A percentile compares a stretch with the other conserved stretches of the same genome.
Evolutionary conservation across 1,284 basidiomycete genomes (phyloP).

Genomic region (Cryptococcus sp.): DNA sequence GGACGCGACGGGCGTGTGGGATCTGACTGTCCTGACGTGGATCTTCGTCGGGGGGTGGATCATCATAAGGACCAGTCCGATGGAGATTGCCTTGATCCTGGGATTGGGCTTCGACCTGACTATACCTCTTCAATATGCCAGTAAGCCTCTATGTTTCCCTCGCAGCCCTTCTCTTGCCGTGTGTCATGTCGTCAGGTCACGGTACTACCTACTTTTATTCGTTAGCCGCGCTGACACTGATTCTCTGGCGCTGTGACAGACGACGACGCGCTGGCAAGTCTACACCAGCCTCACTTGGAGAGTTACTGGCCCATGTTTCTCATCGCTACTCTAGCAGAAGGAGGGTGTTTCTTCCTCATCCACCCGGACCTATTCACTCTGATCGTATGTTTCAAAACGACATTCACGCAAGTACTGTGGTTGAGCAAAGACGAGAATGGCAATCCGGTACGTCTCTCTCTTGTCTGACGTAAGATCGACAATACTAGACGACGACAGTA

Average conservation of each 20-base stretch:
- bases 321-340: slow-evolving; percentile 24
- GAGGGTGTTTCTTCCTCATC: slow-evolving; percentile 22
- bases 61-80: slow-evolving; percentile 25
- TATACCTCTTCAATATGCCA: slow-evolving; percentile 35
- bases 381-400: slow-evolving; percentile 36
- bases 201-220: not conserved
- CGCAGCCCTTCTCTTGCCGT: too few species aligned
- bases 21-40: slow-evolving; percentile 22
- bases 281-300: slow-evolving; percentile 24
- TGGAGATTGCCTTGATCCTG: slow-evolving; percentile 29
- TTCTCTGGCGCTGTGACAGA: slow-evolving; percentile 8
- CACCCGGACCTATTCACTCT: slow-evolving; percentile 35
- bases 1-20: slow-evolving; percentile 28
- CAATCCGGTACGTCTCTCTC: slow-evolving; percentile 22
- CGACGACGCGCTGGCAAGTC: slow-evolving; percentile 10
- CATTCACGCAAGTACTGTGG: slow-evolving; percentile 23
- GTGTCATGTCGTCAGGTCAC: too few species aligned
- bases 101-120: slow-evolving; percentile 29
- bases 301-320: slow-evolving; percentile 36
- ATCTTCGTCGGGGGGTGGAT: slow-evolving; percentile 34
- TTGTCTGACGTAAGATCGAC: too few species aligned
- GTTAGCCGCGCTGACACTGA: slow-evolving; percentile 1
- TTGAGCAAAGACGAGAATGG: slow-evolving; percentile 24
- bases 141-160: slow-evolving; percentile 17
- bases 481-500: not conserved